A percentile compares a stretch with the other conserved stretches of the same genome.
These are phyloP conservation scores for Auricularia sp. DNA, from an alignment of 768 basidiomycete species.

Conservation along the genomic window DNA sequence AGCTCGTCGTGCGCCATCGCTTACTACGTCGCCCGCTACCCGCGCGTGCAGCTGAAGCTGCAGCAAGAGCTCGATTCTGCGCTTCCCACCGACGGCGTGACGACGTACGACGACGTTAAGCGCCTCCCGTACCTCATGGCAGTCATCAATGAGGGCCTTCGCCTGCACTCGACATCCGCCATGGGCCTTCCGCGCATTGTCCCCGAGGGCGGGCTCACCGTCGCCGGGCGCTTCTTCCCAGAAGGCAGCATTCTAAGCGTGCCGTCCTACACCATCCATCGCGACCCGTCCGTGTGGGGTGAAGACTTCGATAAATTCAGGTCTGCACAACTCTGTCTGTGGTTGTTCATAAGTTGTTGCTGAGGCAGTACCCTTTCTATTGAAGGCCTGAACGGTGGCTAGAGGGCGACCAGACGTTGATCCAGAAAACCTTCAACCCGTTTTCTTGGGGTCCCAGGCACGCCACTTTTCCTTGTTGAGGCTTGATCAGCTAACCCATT, in stretches of 20 bases:
- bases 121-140: constrained; percentile 71
- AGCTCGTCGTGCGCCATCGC: constrained; percentile 87
- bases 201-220: constrained; percentile 60
- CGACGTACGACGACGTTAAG: constrained; percentile 55
- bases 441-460: constrained; percentile 77
- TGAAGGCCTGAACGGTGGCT: constrained; percentile 35
- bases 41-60: constrained; percentile 52
- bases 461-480: constrained; percentile 10
- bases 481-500: constrained; percentile 1
- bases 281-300: constrained; percentile 65
- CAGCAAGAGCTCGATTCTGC: constrained; percentile 63
- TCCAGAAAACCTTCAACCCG: constrained; percentile 72
- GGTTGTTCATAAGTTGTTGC: background rate
- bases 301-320: constrained; percentile 63
- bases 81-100: constrained; percentile 49
- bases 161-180: constrained; percentile 74
- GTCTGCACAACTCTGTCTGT: constrained; percentile 25
- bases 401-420: constrained; percentile 47
- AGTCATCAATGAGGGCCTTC: constrained; percentile 77
- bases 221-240: constrained; percentile 49
- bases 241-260: constrained; percentile 69
- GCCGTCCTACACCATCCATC: constrained; percentile 76
- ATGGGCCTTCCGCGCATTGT: constrained; percentile 75
- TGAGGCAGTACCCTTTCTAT: constrained; percentile 7
- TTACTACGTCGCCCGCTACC: constrained; percentile 69